Conservation (phyloP, 2,329 filamentous ascomycete species). For the Coleophoma crateriformis region DNA sequence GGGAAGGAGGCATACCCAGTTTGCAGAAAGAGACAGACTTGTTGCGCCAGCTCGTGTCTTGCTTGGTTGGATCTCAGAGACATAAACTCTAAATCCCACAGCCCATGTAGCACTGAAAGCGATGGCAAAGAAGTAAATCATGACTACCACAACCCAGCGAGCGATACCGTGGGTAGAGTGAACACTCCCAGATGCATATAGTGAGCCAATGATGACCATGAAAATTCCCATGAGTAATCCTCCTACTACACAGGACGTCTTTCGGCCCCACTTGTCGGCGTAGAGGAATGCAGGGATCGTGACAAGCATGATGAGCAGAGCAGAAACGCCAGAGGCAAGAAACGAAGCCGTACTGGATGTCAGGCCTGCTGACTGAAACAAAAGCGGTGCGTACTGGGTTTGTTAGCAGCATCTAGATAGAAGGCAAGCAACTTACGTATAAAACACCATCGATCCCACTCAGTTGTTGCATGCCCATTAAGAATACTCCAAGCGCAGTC, state of each 20-base stretch:
- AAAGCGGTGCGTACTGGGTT: constrained; percentile 50
- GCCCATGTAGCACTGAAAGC: constrained; percentile 45
- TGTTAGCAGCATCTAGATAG: background rate
- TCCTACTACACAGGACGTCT: constrained; percentile 46
- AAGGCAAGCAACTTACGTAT: constrained; percentile 37
- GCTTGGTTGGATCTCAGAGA: constrained; percentile 51
- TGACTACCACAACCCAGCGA: constrained; percentile 44
- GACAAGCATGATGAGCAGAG: constrained; percentile 50
- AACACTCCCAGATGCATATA: constrained; percentile 44
- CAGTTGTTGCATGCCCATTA: constrained; percentile 54
- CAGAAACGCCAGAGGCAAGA: constrained; percentile 55
- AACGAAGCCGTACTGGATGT: constrained; percentile 47
- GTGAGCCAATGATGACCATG: constrained; percentile 47
- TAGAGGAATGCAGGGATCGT: constrained; percentile 51
- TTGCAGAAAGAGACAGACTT: constrained; percentile 41
- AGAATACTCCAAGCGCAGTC: constrained; percentile 47
- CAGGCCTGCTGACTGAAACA: constrained; percentile 56
- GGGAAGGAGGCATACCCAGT: constrained; percentile 26
- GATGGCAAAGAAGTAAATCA: constrained; percentile 43
- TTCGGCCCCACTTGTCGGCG: constrained; percentile 52
- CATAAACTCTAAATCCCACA: constrained; percentile 50
- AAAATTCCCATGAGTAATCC: constrained; percentile 42
- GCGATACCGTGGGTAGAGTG: constrained; percentile 31
- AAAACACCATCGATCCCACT: constrained; percentile 58
- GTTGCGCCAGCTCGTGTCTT: constrained; percentile 49